Evolutionary conservation across 805 yeast species (phyloP), one percentile per base, ranked within the genome.

Genomic region (Lipomyces orientalis): DNA sequence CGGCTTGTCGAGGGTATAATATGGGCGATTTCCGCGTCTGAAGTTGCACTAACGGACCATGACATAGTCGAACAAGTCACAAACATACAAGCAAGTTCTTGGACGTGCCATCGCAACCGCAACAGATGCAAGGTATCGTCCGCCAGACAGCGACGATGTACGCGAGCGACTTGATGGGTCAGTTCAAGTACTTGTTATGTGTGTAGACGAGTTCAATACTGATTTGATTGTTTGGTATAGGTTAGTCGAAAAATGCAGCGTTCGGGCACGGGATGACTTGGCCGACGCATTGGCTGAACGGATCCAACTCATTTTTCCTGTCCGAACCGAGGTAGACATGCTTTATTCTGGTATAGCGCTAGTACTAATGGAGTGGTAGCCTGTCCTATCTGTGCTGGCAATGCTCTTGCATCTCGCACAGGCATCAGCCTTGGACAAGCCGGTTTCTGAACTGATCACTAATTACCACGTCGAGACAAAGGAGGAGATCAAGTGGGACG

Each of bases 231-330:
- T n/a, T 22, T 22, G 19, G 25, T 31, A 12, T 33, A 70, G 74
- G 3, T 61, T 77, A 8, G 68, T 69, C 8, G 77, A 76, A 65
- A 75, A 75, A 39, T 74, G 73, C 55, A 65, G 64, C 22, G 75
- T 78, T 5, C 58, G 71, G 1, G 80, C 78, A 8, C 72, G 78
- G 31, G 67, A 68, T 33, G 78, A 75, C 16, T 63, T 77, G 12
- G 75, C 80, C 1, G 62, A 57, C 33, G 74, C 69, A 29, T 66
- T 79, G 51, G 61, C 61, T 16, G 55, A 34, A 5, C 71, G 76
- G 43, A 67, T 77, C n/a, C 64, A 71, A 7, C 51, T 29, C 22
- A 34, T 55, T 5, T 61, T 74, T 25, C 66, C 73, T 34, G 60
- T 43, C 12, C 55, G 62, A 8, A 61, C 73, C 46, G 76, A 74